Conservation (phyloP, 306 rosid genomes). For the Mimosa pudica region DNA sequence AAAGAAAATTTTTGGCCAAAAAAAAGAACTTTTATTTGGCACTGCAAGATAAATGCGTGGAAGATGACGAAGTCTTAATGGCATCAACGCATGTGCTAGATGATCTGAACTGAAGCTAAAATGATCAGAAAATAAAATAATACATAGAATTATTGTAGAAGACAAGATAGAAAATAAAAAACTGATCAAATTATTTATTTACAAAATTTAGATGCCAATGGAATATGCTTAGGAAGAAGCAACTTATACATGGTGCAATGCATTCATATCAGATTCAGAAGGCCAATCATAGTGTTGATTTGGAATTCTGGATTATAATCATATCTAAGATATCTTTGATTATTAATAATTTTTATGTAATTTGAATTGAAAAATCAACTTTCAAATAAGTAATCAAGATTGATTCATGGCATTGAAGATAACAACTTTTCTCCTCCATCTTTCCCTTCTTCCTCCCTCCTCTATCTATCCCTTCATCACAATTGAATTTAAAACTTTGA, state of each 20-base stretch:
- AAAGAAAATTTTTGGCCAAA: no score
- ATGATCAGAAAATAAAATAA: neutral
- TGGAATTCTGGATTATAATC: conserved; percentile 8
- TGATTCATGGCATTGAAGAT: no score
- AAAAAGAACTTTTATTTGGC: neutral
- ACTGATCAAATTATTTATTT: neutral
- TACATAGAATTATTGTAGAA: neutral
- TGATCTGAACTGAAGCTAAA: neutral
- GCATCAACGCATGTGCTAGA: conserved; percentile 8
- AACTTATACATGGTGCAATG: conserved; percentile 21
- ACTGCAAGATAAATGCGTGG: neutral
- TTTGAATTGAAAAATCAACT: neutral
- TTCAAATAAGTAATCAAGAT: no score
- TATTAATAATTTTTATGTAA: neutral
- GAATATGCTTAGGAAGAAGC: conserved; percentile 13
- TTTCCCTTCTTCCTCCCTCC: no score
- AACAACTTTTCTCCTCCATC: no score
- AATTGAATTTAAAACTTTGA: no score
- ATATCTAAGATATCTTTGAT: neutral
- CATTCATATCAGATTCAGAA: conserved; percentile 18
- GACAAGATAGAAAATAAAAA: neutral
- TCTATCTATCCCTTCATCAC: no score
- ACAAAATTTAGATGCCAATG: neutral
- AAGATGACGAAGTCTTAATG: neutral
- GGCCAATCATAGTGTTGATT: conserved; percentile 12